Percentiles rank a stretch among this genome's conserved stretches.
Conservation (phyloP, 371 early-diverging fungal species). For the Rhizopus sp. region DNA sequence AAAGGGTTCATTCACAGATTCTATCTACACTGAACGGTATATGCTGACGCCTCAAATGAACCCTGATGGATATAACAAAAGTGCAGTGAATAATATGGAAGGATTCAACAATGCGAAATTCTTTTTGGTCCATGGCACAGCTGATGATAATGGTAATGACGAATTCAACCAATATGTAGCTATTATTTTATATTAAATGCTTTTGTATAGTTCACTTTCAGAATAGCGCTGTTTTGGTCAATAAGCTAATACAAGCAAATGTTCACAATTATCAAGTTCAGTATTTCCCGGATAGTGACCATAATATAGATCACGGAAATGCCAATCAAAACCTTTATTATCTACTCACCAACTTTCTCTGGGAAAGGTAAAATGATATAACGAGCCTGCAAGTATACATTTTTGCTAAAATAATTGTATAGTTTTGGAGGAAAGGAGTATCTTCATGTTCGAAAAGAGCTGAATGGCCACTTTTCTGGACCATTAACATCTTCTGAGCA, state of each 20-base stretch:
- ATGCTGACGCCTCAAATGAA: conserved; percentile 86
- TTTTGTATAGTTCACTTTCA: conserved; percentile 56
- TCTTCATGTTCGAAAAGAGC: conserved; percentile 41
- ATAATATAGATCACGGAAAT: conserved; percentile 74
- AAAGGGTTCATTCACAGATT: conserved; percentile 47
- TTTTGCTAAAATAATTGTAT: not conserved
- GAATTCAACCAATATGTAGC: not conserved
- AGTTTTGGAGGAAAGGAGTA: conserved; percentile 53
- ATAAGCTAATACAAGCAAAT: conserved; percentile 66
- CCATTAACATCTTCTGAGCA: conserved; percentile 12
- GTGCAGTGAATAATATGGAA: conserved; percentile 75
- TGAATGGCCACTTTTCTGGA: conserved; percentile 38
- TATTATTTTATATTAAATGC: not conserved
- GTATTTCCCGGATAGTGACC: conserved; percentile 90
- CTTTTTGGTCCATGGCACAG: conserved; percentile 88
- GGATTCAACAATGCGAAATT: conserved; percentile 77
- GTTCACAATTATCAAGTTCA: conserved; percentile 82
- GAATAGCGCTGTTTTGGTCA: conserved; percentile 79
- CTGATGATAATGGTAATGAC: conserved; percentile 71
- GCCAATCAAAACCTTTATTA: conserved; percentile 68
- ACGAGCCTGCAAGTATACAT: not conserved
- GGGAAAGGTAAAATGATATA: conserved; percentile 38
- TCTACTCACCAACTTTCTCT: conserved; percentile 43
- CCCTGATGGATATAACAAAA: conserved; percentile 71
- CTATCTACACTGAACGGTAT: conserved; percentile 94